A percentile compares a stretch with the other conserved stretches of the same genome.
Conservation (phyloP, 179 eudicot species). For the Nepenthes alata region DNA sequence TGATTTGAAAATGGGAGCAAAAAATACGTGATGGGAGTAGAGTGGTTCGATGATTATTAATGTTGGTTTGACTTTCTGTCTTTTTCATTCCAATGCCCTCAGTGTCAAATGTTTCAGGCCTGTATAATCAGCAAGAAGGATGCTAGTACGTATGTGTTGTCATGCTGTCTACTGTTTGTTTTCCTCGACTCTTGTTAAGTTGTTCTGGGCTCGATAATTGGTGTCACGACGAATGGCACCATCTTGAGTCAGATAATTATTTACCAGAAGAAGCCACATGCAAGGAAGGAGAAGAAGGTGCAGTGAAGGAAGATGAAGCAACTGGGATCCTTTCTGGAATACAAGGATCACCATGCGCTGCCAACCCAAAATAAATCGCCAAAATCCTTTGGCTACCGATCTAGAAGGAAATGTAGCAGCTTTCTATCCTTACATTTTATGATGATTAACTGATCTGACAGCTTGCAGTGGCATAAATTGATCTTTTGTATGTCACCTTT, state of each 20-base stretch:
- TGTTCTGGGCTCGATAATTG: slow-evolving; percentile 66
- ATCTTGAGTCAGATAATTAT: slow-evolving; percentile 68
- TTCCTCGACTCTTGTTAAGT: slow-evolving; percentile 43
- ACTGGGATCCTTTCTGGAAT: no score
- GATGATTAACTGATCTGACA: no score
- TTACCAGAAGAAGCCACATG: slow-evolving; percentile 58
- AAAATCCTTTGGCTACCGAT: no score
- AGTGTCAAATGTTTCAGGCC: not conserved
- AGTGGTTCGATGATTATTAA: not conserved
- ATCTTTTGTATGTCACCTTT: no score
- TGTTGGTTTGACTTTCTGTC: not conserved
- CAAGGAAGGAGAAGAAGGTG: slow-evolving; percentile 61
- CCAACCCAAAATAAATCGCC: no score
- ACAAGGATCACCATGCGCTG: no score
- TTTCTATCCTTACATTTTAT: no score
- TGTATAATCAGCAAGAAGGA: not conserved
- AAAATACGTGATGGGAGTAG: no score
- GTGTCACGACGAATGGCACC: slow-evolving; percentile 57
- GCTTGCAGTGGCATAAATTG: no score
- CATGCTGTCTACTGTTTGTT: not conserved
- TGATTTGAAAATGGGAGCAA: no score
- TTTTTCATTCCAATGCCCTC: slow-evolving; percentile 3
- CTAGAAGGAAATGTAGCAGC: no score
- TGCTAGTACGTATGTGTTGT: no score
- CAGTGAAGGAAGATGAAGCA: slow-evolving; percentile 28